Evolutionary conservation across 164 flowering plant genomes (phyloP).

Genomic region (Stephania japonica): DNA sequence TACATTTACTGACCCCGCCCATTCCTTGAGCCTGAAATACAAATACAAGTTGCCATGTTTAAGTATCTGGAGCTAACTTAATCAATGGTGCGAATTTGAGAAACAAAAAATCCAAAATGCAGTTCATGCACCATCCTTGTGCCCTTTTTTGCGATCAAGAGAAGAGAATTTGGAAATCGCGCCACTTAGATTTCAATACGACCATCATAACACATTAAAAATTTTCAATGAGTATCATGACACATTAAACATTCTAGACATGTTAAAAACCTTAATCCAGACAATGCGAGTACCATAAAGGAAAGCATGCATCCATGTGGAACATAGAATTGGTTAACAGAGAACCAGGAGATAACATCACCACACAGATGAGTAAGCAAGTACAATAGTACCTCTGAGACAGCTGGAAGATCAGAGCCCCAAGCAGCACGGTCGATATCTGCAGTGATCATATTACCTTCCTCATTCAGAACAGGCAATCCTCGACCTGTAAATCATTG

Average conservation of each 20-base stretch:
- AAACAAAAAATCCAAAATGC: no score
- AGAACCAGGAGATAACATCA: background rate
- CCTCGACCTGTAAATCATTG: slow-evolving; percentile 46
- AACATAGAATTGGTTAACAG: background rate
- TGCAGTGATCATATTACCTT: slow-evolving; percentile 53
- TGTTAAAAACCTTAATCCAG: background rate
- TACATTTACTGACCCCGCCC: slow-evolving; percentile 67
- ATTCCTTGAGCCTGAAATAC: slow-evolving; percentile 43
- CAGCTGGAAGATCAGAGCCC: slow-evolving; percentile 40
- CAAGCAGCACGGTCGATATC: slow-evolving; percentile 40
- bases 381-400: slow-evolving; percentile 52
- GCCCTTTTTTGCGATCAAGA: background rate
- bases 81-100: background rate
- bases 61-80: background rate
- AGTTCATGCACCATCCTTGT: background rate
- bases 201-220: background rate
- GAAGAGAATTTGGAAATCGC: background rate
- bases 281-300: background rate
- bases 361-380: background rate
- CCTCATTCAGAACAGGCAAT: slow-evolving; percentile 83
- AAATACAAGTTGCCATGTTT: background rate
- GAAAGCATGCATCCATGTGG: background rate
- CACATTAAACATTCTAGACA: no score
- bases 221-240: background rate
- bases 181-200: background rate